Conservation (phyloP, 2,329 filamentous ascomycete species). For the Thyridium curvatum region DNA sequence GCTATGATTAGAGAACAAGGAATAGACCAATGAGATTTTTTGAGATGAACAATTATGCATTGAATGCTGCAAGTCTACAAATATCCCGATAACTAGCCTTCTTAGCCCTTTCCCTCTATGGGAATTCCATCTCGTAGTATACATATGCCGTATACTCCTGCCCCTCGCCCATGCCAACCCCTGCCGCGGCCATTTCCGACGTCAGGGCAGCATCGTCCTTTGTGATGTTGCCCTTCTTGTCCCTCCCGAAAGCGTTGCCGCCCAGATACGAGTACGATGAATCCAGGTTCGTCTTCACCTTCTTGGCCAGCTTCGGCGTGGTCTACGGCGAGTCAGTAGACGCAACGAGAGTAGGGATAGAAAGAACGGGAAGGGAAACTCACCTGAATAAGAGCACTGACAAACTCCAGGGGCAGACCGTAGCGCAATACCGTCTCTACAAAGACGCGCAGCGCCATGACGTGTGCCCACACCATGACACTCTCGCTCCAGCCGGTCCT, state of each 20-base stretch:
- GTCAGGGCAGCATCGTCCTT: slow-evolving; percentile 80
- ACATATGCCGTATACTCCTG: slow-evolving; percentile 93
- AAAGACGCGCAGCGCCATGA: slow-evolving; percentile 85
- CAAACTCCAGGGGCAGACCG: slow-evolving; percentile 83
- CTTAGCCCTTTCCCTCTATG: slow-evolving; percentile 21
- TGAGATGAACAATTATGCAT: no score
- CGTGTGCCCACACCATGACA: slow-evolving; percentile 94
- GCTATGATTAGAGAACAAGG: no score
- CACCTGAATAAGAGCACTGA: slow-evolving; percentile 81
- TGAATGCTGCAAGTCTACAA: no score
- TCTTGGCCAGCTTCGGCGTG: slow-evolving; percentile 73
- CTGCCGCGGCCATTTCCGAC: slow-evolving; percentile 77
- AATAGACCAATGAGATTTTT: no score
- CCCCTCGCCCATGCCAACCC: slow-evolving; percentile 60
- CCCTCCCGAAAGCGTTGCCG: slow-evolving; percentile 86
- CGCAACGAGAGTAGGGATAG: background rate
- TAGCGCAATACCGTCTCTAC: slow-evolving; percentile 98
- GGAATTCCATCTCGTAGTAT: slow-evolving; percentile 90
- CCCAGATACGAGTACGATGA: slow-evolving; percentile 83
- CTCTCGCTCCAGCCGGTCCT: slow-evolving; percentile 93
- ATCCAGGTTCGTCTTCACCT: slow-evolving; percentile 74
- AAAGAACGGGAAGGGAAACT: slow-evolving; percentile 16
- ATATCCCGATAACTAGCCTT: background rate
- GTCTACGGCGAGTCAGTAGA: slow-evolving; percentile 46
- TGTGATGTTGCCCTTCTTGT: slow-evolving; percentile 87